Evolutionary conservation across 1,139 yeast genomes (phyloP).

Genomic region (Eremothecium cymbalariae): DNA sequence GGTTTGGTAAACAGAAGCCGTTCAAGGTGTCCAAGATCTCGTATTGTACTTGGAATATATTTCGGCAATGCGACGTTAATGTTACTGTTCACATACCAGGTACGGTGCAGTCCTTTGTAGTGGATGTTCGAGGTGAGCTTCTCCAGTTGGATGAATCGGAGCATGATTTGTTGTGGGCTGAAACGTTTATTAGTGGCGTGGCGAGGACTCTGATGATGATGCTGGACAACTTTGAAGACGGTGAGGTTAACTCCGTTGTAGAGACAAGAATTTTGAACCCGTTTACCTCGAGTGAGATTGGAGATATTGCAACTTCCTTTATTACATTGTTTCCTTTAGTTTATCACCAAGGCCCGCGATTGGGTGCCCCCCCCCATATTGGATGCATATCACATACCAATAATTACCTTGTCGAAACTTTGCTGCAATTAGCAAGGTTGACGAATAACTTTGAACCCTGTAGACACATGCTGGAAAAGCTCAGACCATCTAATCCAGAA

Average conservation of each 20-base stretch:
- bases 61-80: constrained; percentile 67
- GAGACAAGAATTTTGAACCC: constrained; percentile 65
- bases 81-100: constrained; percentile 72
- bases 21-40: constrained; percentile 73
- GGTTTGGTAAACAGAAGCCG: constrained; percentile 67
- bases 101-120: constrained; percentile 68
- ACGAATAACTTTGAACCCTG: constrained; percentile 67
- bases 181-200: constrained; percentile 72
- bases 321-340: constrained; percentile 54
- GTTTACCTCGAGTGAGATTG: constrained; percentile 42
- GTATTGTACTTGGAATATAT: constrained; percentile 63
- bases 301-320: constrained; percentile 32
- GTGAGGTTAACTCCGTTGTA: constrained; percentile 51
- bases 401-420: constrained; percentile 81
- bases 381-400: constrained; percentile 52
- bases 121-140: constrained; percentile 46
- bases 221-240: constrained; percentile 63
- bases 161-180: constrained; percentile 58
- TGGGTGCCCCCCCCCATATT: constrained; percentile 52
- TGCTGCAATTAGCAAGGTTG: constrained; percentile 58
- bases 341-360: constrained; percentile 52
- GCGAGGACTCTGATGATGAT: constrained; percentile 65
- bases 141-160: constrained; percentile 27
- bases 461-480: constrained; percentile 43
- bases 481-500: constrained; percentile 32